These are phyloP conservation scores for Tylopilus vinaceipallidus DNA, from an alignment of 768 basidiomycete species.

Conservation along the genomic window DNA sequence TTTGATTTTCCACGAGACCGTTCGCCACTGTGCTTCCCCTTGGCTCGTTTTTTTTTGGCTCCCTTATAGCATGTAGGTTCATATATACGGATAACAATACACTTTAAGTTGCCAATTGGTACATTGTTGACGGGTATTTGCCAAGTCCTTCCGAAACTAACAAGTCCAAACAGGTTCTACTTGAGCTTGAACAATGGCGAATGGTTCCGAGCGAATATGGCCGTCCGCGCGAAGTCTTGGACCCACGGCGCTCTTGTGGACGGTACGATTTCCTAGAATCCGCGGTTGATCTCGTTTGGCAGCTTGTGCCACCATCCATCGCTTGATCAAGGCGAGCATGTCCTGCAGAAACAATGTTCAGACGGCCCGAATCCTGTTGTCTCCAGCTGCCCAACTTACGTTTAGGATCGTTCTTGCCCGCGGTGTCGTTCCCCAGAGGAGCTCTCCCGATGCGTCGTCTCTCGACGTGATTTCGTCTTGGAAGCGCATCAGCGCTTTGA, in stretches of 20 bases:
- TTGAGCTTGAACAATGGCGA: not conserved
- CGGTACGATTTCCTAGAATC: not conserved
- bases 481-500: constrained; percentile 20
- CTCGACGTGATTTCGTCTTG: constrained; percentile 11
- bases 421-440: constrained; percentile 20
- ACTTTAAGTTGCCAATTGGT: too few relatives aligned
- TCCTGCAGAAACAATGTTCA: constrained; percentile 20
- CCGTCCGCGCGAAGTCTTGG: constrained; percentile 21
- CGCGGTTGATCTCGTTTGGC: constrained; percentile 16
- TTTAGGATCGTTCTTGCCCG: constrained; percentile 16
- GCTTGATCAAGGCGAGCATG: constrained; percentile 27
- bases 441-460: constrained; percentile 13
- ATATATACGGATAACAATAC: not conserved
- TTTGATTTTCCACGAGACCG: constrained; percentile 9
- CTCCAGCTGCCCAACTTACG: constrained; percentile 12
- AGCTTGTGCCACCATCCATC: constrained; percentile 23
- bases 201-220: not conserved
- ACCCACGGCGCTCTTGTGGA: constrained; percentile 22
- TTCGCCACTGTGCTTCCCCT: too few relatives aligned
- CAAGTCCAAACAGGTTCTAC: constrained; percentile 9
- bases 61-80: not conserved
- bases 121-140: constrained; percentile 20
- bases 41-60: not conserved
- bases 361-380: not conserved
- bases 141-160: constrained; percentile 14